A percentile compares a stretch with the other conserved stretches of the same genome.
Evolutionary conservation across 2,329 filamentous ascomycete genomes (phyloP).

Genomic region (Penicillium crustosum): DNA sequence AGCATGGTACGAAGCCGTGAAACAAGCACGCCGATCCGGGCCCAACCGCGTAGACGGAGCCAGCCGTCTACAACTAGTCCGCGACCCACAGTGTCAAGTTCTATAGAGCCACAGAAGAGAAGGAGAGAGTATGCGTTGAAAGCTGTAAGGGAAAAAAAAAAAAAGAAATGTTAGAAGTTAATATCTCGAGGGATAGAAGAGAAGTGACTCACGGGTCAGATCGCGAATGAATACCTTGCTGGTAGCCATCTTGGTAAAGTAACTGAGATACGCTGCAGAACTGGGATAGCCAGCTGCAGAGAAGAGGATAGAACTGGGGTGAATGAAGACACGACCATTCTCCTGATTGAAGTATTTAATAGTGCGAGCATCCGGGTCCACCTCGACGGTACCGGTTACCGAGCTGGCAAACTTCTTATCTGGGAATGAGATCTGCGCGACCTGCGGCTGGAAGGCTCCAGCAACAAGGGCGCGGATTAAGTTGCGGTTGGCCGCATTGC

Average conservation of each 20-base stretch:
- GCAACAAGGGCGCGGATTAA: slow-evolving; percentile 70
- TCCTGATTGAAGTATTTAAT: slow-evolving; percentile 93
- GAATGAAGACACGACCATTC: slow-evolving; percentile 85
- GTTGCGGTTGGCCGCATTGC: slow-evolving; percentile 39
- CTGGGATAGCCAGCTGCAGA: slow-evolving; percentile 74
- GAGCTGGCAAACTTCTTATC: slow-evolving; percentile 93
- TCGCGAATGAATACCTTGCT: slow-evolving; percentile 90
- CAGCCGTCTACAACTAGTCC: slow-evolving; percentile 90
- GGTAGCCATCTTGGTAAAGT: slow-evolving; percentile 89
- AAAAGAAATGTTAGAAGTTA: slow-evolving; percentile 6
- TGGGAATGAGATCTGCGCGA: slow-evolving; percentile 87
- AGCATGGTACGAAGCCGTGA: slow-evolving; percentile 80
- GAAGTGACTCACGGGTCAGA: slow-evolving; percentile 70
- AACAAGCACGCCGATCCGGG: slow-evolving; percentile 86
- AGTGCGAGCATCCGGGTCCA: slow-evolving; percentile 86
- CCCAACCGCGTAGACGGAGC: slow-evolving; percentile 85
- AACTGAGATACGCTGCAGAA: slow-evolving; percentile 75
- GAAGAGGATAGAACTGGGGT: slow-evolving; percentile 85
- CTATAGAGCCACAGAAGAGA: slow-evolving; percentile 81
- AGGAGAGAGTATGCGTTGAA: slow-evolving; percentile 88
- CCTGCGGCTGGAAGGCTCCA: slow-evolving; percentile 77
- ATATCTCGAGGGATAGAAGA: background rate
- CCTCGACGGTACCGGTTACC: slow-evolving; percentile 82
- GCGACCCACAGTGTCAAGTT: slow-evolving; percentile 80
- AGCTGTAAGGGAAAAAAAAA: slow-evolving; percentile 39